These are phyloP conservation scores for Boletus speciosus DNA, from an alignment of 768 basidiomycete species.

Conservation along the genomic window DNA sequence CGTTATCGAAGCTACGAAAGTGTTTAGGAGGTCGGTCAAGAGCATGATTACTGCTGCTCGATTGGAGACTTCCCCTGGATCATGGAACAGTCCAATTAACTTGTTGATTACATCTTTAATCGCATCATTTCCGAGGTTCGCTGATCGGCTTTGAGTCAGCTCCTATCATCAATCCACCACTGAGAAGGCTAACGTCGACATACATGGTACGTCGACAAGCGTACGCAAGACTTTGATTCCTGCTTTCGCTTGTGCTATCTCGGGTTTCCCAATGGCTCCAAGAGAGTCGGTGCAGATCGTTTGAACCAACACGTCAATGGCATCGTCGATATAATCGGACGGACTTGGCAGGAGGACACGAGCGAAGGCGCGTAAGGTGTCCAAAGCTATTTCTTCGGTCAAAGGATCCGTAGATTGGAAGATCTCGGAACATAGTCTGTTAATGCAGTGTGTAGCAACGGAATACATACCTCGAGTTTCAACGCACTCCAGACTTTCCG, in stretches of 20 bases:
- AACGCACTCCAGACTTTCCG: slow-evolving; percentile 86
- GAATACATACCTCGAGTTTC: slow-evolving; percentile 71
- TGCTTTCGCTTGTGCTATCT: slow-evolving; percentile 88
- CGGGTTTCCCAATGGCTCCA: slow-evolving; percentile 78
- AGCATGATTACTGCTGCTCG: slow-evolving; percentile 64
- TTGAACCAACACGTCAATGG: slow-evolving; percentile 56
- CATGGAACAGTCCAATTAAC: slow-evolving; percentile 70
- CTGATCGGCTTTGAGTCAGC: slow-evolving; percentile 37
- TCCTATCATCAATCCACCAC: not conserved
- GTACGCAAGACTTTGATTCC: slow-evolving; percentile 82
- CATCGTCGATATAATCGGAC: slow-evolving; percentile 35
- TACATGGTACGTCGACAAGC: slow-evolving; percentile 76
- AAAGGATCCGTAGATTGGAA: slow-evolving; percentile 84
- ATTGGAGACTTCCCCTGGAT: slow-evolving; percentile 64
- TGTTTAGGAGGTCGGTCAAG: slow-evolving; percentile 61
- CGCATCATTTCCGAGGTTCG: slow-evolving; percentile 63
- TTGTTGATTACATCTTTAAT: slow-evolving; percentile 69
- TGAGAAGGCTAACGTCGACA: slow-evolving; percentile 27
- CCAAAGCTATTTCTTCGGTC: slow-evolving; percentile 73
- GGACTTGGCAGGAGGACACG: slow-evolving; percentile 59
- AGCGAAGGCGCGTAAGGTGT: slow-evolving; percentile 68
- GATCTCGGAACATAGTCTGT: slow-evolving; percentile 49
- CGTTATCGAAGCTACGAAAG: slow-evolving; percentile 23
- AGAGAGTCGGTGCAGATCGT: slow-evolving; percentile 82
- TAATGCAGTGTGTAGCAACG: not conserved